Evolutionary conservation across 1,284 basidiomycete species (phyloP).

Genomic region (Meripilus lineatus): DNA sequence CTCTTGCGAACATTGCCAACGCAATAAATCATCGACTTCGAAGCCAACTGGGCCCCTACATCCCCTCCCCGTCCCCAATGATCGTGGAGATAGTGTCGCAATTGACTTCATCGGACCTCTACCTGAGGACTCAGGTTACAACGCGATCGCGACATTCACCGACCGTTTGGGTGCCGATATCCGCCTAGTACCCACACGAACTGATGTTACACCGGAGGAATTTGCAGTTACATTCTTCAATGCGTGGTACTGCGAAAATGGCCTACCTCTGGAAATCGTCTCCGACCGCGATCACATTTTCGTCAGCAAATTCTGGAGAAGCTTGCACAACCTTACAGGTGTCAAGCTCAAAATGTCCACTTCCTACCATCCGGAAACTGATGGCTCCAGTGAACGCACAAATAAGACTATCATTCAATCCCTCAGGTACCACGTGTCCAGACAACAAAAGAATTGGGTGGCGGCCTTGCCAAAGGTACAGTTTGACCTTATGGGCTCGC

Average conservation of each 20-base stretch:
- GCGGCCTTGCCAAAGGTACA: constrained; percentile 26
- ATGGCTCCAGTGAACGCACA: constrained; percentile 21
- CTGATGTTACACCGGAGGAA: constrained; percentile 26
- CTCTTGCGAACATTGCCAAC: constrained; percentile 11
- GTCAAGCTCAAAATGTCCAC: constrained; percentile 35
- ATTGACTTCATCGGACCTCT: constrained; percentile 32
- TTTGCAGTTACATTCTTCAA: constrained; percentile 28
- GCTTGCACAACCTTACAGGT: constrained; percentile 29
- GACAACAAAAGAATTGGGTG: constrained; percentile 32
- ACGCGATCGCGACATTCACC: constrained; percentile 27
- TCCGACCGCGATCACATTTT: constrained; percentile 39
- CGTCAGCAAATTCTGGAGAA: constrained; percentile 38
- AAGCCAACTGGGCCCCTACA: constrained; percentile 14
- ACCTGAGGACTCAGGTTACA: constrained; percentile 12
- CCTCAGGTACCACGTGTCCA: constrained; percentile 19
- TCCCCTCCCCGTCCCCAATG: constrained; percentile 18
- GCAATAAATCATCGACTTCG: constrained; percentile 9
- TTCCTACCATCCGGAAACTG: constrained; percentile 39
- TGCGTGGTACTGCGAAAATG: constrained; percentile 37
- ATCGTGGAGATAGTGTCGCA: constrained; percentile 16
- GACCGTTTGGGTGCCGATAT: constrained; percentile 31
- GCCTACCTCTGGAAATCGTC: constrained; percentile 34
- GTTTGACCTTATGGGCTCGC: constrained; percentile 30
- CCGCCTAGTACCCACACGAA: constrained; percentile 27
- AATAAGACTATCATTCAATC: constrained; percentile 24